These are phyloP conservation scores for Daldinia sp. DNA, from an alignment of 2,329 filamentous ascomycete genomes.

Conservation along the genomic window DNA sequence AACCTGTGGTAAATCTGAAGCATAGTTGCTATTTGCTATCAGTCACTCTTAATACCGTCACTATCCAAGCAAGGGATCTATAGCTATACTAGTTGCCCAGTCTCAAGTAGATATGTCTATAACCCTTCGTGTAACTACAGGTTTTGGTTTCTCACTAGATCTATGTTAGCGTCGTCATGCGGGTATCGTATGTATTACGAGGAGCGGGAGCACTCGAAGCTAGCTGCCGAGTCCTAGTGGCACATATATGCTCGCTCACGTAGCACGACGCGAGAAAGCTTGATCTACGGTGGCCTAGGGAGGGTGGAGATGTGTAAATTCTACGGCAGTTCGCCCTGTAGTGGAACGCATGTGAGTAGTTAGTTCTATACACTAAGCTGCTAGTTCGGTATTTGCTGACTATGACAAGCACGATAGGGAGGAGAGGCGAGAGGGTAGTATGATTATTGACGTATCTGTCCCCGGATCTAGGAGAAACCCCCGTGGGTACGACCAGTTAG, in stretches of 20 bases:
- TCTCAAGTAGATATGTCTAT: no score
- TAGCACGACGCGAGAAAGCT: not conserved
- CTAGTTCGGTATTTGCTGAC: not conserved
- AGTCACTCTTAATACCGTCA: no score
- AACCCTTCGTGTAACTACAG: not conserved
- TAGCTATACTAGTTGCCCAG: not conserved
- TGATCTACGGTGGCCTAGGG: slow-evolving; percentile 11
- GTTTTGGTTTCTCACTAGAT: not conserved
- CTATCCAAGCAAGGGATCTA: no score
- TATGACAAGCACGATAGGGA: not conserved
- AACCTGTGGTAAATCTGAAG: no score
- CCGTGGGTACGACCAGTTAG: no score
- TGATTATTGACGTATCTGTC: not conserved
- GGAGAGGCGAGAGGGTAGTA: not conserved
- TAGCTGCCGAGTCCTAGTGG: slow-evolving; percentile 5
- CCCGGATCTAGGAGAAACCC: not conserved
- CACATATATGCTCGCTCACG: slow-evolving; percentile 1
- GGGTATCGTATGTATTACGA: slow-evolving; percentile 9
- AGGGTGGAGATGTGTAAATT: not conserved
- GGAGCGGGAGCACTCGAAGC: not conserved
- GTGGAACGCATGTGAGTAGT: slow-evolving; percentile 14
- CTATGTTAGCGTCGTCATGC: not conserved
- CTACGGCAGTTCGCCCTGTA: slow-evolving; percentile 15
- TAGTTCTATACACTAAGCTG: not conserved
- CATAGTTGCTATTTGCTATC: no score